Conservation (phyloP, 2,329 filamentous ascomycete species). For the Pyrenophora seminiperda region DNA sequence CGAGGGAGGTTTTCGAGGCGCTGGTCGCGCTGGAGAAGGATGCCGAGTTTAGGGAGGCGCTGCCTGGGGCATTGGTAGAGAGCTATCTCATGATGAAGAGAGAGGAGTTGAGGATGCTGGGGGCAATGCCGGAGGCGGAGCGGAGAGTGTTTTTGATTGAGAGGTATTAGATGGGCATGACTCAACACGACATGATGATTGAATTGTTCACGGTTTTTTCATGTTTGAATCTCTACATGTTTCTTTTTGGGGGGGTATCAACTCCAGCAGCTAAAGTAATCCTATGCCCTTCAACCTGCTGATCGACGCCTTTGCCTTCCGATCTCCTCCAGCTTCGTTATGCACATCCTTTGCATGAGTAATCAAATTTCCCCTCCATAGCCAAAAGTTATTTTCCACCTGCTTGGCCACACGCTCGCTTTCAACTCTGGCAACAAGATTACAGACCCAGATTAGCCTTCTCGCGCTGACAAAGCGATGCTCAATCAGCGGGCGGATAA, state of each 20-base stretch:
- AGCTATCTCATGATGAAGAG: constrained; percentile 65
- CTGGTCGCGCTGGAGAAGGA: constrained; percentile 59
- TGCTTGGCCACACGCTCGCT: constrained; percentile 34
- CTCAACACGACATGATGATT: background rate
- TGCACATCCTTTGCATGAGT: constrained; percentile 25
- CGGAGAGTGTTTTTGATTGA: constrained; percentile 67
- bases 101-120: constrained; percentile 60
- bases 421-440: constrained; percentile 36
- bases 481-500: constrained; percentile 36
- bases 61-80: constrained; percentile 60
- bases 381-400: constrained; percentile 35
- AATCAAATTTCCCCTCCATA: constrained; percentile 40
- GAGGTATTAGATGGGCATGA: constrained; percentile 57
- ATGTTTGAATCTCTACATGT: background rate
- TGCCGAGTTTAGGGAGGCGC: constrained; percentile 49
- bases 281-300: constrained; percentile 38
- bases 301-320: constrained; percentile 30
- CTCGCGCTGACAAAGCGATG: constrained; percentile 36
- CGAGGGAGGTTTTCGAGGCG: constrained; percentile 60
- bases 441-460: constrained; percentile 38
- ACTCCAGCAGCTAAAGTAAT: constrained; percentile 21
- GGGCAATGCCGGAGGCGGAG: constrained; percentile 55
- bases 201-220: background rate
- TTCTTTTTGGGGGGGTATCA: background rate
- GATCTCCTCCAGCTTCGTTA: constrained; percentile 24